Evolutionary conservation across 768 basidiomycete genomes (phyloP).

Genomic region (Hydnomerulius pinastri): DNA sequence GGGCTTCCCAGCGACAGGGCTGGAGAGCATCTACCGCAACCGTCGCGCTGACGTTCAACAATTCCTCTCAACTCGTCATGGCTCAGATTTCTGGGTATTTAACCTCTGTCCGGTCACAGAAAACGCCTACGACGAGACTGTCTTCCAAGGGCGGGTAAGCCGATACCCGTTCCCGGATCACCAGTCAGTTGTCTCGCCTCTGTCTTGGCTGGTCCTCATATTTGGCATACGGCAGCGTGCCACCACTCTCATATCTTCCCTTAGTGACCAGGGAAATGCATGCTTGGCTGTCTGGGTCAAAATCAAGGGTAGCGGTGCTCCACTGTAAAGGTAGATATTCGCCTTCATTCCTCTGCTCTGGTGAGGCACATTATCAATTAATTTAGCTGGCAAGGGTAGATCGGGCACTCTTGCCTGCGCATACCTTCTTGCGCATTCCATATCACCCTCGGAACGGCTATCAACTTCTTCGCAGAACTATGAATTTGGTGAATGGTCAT

Average conservation of each 20-base stretch:
- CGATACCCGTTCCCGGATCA: constrained; percentile 91
- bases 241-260: constrained; percentile 74
- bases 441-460: constrained; percentile 45
- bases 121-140: constrained; percentile 70
- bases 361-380: constrained; percentile 3
- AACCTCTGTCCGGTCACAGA: constrained; percentile 84
- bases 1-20: constrained; percentile 82
- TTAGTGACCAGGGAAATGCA: constrained; percentile 75
- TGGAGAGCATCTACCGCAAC: constrained; percentile 83
- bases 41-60: constrained; percentile 69
- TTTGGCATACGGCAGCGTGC: constrained; percentile 50
- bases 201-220: constrained; percentile 9
- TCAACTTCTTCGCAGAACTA: constrained; percentile 12
- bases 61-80: constrained; percentile 74
- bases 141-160: constrained; percentile 76
- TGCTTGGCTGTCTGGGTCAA: constrained; percentile 66
- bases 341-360: constrained; percentile 1
- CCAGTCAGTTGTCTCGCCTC: constrained; percentile 75
- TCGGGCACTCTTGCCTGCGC: constrained; percentile 87
- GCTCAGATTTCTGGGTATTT: constrained; percentile 83
- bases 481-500: constrained; percentile 17
- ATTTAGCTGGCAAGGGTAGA: constrained; percentile 74
- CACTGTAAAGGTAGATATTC: constrained; percentile 76
- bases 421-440: constrained; percentile 64
- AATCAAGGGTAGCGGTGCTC: constrained; percentile 72